Conservation (phyloP, 495 filamentous ascomycete genomes). For the Echria macrotheca region DNA sequence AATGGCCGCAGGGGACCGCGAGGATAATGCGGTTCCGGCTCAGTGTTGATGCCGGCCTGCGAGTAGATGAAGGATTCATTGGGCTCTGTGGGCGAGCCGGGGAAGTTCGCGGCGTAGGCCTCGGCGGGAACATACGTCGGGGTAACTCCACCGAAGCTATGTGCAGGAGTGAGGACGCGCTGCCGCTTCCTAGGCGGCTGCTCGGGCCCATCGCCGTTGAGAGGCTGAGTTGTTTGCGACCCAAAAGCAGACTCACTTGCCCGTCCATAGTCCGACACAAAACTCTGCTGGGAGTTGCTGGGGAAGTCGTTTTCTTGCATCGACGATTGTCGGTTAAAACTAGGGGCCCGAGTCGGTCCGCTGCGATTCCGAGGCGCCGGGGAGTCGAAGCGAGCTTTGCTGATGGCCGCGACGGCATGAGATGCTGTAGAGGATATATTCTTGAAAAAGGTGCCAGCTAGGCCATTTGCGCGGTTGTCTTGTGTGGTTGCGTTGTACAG, state of each 20-base stretch:
- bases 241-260: slow-evolving; percentile 41
- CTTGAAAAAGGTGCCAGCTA: slow-evolving; percentile 85
- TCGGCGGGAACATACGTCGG: slow-evolving; percentile 45
- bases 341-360: slow-evolving; percentile 42
- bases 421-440: slow-evolving; percentile 92
- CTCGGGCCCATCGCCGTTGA: slow-evolving; percentile 55
- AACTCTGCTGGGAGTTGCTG: slow-evolving; percentile 46
- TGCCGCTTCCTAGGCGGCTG: slow-evolving; percentile 77
- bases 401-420: slow-evolving; percentile 88
- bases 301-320: slow-evolving; percentile 57
- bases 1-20: slow-evolving; percentile 63
- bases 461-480: slow-evolving; percentile 59
- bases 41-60: slow-evolving; percentile 47
- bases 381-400: slow-evolving; percentile 89
- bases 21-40: slow-evolving; percentile 47
- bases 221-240: slow-evolving; percentile 35
- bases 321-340: slow-evolving; percentile 50
- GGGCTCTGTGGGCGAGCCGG: slow-evolving; percentile 73
- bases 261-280: slow-evolving; percentile 40
- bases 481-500: slow-evolving; percentile 68
- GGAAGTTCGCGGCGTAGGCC: slow-evolving; percentile 39
- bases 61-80: slow-evolving; percentile 79
- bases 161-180: slow-evolving; percentile 39
- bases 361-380: slow-evolving; percentile 60
- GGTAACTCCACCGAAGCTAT: slow-evolving; percentile 42